phyloP scores from a whole-genome alignment of 2,329 filamentous ascomycete species.

The Dothistroma pini region DNA sequence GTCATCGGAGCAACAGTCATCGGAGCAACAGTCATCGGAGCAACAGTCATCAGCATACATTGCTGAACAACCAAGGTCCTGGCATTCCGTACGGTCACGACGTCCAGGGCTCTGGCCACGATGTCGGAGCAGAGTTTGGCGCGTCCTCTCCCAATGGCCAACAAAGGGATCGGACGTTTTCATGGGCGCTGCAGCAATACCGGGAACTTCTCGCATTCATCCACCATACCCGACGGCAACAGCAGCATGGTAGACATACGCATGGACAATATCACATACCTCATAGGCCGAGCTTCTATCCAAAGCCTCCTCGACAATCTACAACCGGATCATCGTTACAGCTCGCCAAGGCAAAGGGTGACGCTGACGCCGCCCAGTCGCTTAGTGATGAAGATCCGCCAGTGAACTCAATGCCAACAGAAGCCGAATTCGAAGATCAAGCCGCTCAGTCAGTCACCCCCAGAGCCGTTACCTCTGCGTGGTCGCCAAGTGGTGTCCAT shows the following conservation, averaged over 20 bases:
- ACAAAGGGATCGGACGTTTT: constrained; percentile 44
- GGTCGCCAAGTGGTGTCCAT: constrained; percentile 23
- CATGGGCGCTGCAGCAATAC: constrained; percentile 47
- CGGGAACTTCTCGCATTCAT: constrained; percentile 48
- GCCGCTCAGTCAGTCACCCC: constrained; percentile 14
- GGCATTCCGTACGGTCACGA: background rate
- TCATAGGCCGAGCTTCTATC: constrained; percentile 57
- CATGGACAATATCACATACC: constrained; percentile 42
- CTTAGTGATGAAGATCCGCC: constrained; percentile 15
- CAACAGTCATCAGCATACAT: background rate
- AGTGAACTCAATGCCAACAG: constrained; percentile 4
- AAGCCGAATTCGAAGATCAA: constrained; percentile 7
- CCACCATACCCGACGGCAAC: constrained; percentile 43
- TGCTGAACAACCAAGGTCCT: background rate
- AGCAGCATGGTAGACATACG: constrained; percentile 36
- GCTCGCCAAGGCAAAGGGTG: constrained; percentile 9
- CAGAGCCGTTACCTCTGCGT: constrained; percentile 14
- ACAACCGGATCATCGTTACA: constrained; percentile 46
- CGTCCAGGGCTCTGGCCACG: background rate
- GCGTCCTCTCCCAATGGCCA: constrained; percentile 42
- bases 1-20: background rate
- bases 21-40: background rate
- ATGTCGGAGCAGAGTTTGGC: constrained; percentile 36
- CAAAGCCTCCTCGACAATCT: constrained; percentile 58
- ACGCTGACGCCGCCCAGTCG: constrained; percentile 4